Conservation (phyloP, 2,329 filamentous ascomycete species). For the Zymoseptoria brevis region DNA sequence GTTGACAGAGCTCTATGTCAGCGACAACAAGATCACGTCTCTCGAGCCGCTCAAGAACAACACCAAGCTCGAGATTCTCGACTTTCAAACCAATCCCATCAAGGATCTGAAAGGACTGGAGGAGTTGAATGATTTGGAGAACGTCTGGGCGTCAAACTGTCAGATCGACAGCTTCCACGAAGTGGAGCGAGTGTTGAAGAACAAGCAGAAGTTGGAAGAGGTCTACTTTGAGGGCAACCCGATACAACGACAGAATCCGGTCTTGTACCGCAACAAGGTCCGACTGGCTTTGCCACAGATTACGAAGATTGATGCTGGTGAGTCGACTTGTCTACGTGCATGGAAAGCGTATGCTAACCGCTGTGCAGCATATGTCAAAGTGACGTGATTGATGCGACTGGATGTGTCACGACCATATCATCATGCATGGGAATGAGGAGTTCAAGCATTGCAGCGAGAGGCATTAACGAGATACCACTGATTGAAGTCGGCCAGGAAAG, state of each 20-base stretch:
- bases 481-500: neutral
- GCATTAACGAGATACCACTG: neutral
- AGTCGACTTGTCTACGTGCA: slow-evolving; percentile 40
- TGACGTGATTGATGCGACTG: neutral
- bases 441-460: neutral
- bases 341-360: neutral
- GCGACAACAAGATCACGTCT: slow-evolving; percentile 79
- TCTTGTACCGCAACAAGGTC: slow-evolving; percentile 90
- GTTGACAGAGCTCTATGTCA: slow-evolving; percentile 91
- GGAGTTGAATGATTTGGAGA: slow-evolving; percentile 64
- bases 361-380: neutral
- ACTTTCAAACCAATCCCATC: slow-evolving; percentile 84
- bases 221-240: slow-evolving; percentile 97
- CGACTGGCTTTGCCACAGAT: slow-evolving; percentile 78
- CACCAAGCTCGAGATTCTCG: slow-evolving; percentile 63
- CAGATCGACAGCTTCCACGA: slow-evolving; percentile 71
- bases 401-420: neutral
- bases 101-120: slow-evolving; percentile 64
- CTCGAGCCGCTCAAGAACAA: slow-evolving; percentile 56
- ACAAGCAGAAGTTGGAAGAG: slow-evolving; percentile 73
- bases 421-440: neutral
- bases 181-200: slow-evolving; percentile 66
- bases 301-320: slow-evolving; percentile 93
- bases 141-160: slow-evolving; percentile 93
- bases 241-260: slow-evolving; percentile 68